Evolutionary conservation across 192 early-diverging fungal genomes (phyloP).

Genomic region (Podila minutissima): DNA sequence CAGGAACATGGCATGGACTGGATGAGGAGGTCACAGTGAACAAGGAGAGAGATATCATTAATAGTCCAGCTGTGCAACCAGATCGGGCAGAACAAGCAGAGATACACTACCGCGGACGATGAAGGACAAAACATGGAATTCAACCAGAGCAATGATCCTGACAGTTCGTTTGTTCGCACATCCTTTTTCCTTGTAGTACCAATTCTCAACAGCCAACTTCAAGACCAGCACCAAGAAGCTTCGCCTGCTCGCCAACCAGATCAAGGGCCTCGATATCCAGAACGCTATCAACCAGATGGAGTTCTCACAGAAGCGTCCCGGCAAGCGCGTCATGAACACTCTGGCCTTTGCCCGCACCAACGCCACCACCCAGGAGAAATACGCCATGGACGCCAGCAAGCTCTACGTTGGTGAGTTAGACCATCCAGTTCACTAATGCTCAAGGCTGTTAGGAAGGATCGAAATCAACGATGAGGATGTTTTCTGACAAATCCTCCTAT

Average conservation of each 20-base stretch:
- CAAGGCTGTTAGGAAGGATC: no score
- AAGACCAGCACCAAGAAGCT: constrained; percentile 77
- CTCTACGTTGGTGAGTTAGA: constrained; percentile 62
- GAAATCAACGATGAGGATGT: not conserved
- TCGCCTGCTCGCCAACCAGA: constrained; percentile 75
- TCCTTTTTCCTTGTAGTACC: constrained; percentile 49
- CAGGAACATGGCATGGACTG: no score
- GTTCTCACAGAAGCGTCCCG: constrained; percentile 75
- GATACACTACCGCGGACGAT: no score
- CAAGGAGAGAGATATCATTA: no score
- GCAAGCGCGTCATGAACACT: constrained; percentile 69
- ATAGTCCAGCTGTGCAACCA: no score
- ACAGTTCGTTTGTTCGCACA: not conserved
- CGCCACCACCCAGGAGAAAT: constrained; percentile 62
- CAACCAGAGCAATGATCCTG: not conserved
- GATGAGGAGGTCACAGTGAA: no score
- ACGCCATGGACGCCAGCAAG: constrained; percentile 72
- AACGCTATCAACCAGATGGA: constrained; percentile 85
- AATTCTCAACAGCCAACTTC: constrained; percentile 73
- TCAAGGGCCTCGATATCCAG: constrained; percentile 68
- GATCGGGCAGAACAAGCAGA: no score
- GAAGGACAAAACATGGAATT: no score
- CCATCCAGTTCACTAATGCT: not conserved
- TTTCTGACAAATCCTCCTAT: not conserved
- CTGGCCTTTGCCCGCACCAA: constrained; percentile 76